Evolutionary conservation across 176 grass and related monocot genomes (phyloP).

Genomic region (Raddia distichophylla): DNA sequence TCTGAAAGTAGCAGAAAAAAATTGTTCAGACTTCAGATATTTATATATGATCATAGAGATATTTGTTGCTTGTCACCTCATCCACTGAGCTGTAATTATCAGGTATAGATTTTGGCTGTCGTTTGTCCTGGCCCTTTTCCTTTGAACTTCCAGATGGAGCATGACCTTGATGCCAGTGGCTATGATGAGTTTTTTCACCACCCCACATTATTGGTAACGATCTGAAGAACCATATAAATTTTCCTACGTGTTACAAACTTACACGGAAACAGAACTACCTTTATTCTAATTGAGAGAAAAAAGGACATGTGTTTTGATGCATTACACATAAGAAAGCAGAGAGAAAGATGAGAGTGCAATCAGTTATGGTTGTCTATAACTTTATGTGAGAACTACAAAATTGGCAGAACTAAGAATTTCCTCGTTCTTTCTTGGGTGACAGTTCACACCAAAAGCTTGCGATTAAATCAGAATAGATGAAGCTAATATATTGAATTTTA

Average conservation of each 20-base stretch:
- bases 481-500: background rate
- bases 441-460: background rate
- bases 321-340: background rate
- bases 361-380: background rate
- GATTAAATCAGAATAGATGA: background rate
- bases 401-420: background rate
- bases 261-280: background rate
- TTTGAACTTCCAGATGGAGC: constrained; percentile 51
- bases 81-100: constrained; percentile 86
- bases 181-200: constrained; percentile 53
- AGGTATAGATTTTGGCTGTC: constrained; percentile 61
- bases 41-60: background rate
- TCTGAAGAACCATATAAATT: constrained; percentile 1
- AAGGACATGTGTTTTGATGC: background rate
- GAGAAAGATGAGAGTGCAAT: background rate
- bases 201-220: constrained; percentile 51
- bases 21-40: background rate
- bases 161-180: constrained; percentile 51
- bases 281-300: background rate
- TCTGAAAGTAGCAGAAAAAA: background rate
- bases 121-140: constrained; percentile 30
- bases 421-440: background rate
- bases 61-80: constrained; percentile 54
- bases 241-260: background rate
- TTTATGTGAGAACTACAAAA: background rate